Evolutionary conservation across 495 filamentous ascomycete genomes (phyloP), one percentile per base, ranked within the genome.

Genomic region (Cercophora newfieldiana): DNA sequence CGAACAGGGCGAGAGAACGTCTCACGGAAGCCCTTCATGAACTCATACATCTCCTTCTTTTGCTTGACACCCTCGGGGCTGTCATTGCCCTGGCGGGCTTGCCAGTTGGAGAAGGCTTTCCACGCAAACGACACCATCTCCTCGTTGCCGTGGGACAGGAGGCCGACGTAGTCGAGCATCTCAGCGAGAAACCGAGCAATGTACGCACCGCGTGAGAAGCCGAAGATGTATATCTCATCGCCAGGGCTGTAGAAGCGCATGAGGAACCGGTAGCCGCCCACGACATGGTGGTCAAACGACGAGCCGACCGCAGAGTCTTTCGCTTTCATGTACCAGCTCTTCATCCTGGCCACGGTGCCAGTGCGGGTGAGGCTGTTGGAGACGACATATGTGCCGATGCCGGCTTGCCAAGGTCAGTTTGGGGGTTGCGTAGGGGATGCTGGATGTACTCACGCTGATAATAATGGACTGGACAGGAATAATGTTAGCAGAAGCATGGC

Each of bases 71-170:
- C 82, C 67, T 85, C 80, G 33, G 82, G 82, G 0, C 88, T 84
- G 0, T 80, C 81, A 55, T 81, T 80, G 7, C 84, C 85, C 24
- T 84, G 79, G 0, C 92, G 85, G 66, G 86, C 85, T 74, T 96
- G 90, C 92, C 92, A 96, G 65, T 88, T 90, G 54, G 89, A 85
- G 68, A 96, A 96, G 0, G 91, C 91, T 77, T 94, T 93, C 91
- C 91, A 95, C 3, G 90, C 92, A 66, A 96, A 96, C 0, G 81
- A 78, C 19, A 90, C 85, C 87, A 96, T 88, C 67, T 95, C 92
- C 69, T 96, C 92, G 68, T 96, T 96, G n/a, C 92, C 92, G 64
- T 87, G 85, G 49, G 87, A 89, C 0, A 95, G 82, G 10, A 96
- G 80, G 16, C 92, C 92, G 61, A 96, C 87, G 63, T 91, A 89